phyloP scores from a whole-genome alignment of 768 basidiomycete genomes.

The Clavaria fumosa region DNA sequence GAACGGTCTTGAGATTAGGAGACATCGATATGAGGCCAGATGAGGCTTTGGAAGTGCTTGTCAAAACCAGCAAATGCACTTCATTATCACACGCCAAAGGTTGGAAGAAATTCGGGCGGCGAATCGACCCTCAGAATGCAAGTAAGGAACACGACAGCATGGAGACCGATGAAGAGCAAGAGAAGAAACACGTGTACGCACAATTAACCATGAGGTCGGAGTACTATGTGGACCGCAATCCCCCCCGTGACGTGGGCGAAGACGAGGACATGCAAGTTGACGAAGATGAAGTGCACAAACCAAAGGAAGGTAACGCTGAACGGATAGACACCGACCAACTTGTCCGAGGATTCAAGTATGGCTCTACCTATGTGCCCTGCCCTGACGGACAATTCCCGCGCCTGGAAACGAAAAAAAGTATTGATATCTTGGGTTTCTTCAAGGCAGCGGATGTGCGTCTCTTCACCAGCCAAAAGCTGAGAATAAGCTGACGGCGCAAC shows the following conservation, averaged over 20 bases:
- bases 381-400: conserved; percentile 72
- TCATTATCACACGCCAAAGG: conserved; percentile 49
- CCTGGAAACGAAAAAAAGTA: conserved; percentile 64
- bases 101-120: conserved; percentile 61
- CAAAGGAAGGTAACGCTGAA: conserved; percentile 28
- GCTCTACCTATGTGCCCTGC: conserved; percentile 74
- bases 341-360: conserved; percentile 76
- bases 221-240: conserved; percentile 38
- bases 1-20: conserved; percentile 63
- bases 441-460: conserved; percentile 40
- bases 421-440: conserved; percentile 84
- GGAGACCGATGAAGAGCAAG: conserved; percentile 19
- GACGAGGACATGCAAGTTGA: conserved; percentile 17
- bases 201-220: conserved; percentile 35
- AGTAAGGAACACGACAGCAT: conserved; percentile 24
- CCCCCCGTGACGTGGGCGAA: conserved; percentile 22
- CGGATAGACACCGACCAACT: conserved; percentile 69
- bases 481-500: conserved; percentile 1
- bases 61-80: conserved; percentile 74
- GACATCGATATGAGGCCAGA: conserved; percentile 48
- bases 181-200: conserved; percentile 22
- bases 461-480: conserved; percentile 1
- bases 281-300: conserved; percentile 25
- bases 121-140: conserved; percentile 21
- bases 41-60: conserved; percentile 58